Base-by-base conservation (phyloP, 2,329 filamentous ascomycete genomes). In the Metarhizium sp. region DNA sequence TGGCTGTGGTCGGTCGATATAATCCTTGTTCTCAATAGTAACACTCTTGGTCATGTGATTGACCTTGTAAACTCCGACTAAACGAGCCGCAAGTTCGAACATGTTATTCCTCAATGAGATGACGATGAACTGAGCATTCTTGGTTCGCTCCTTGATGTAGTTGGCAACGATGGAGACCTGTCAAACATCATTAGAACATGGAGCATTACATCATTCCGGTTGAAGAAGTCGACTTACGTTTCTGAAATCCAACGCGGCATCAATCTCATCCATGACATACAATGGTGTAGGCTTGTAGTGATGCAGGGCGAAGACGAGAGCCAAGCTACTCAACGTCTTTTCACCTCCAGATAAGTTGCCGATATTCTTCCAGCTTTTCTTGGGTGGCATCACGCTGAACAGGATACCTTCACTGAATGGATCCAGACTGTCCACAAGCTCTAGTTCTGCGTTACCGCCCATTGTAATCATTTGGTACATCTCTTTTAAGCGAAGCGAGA, bases 381-480 rank as follows among this genome's bases (percentile, higher is more conserved):
- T 99, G 13, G 94, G 94, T 52, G 94, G 95, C 94, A 99, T 99
- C 61, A 99, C 95, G 55, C 87, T 92, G 77, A 99, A 99, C 50
- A 96, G 71, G 59, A 99, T 97, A 30, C 94, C 94, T 72, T 99
- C 94, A 6, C 88, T 91, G 77, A 99, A 99, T 0, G 94, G 94
- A 69, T 99, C 95, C 2, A 99, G 77, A 18, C 87, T 92, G 75
- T 99, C 94, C 45, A 99, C 94, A 29, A 99, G 84, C 71, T 99
- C 95, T 13, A 99, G 82, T 74, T 99, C 94, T 0, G 94, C 94
- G 65, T 99, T 99, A 55, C 94, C 94, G 59, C 94, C 94, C 91
- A 99, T 97, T 25, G 94, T 99, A 69, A 99, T 99, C 92, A 99
- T 96, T 70, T 99, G 94, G 74, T 99, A 99, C 94, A 99, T 99